Conservation (phyloP, 345 rosid genomes). For the Noccaea caerulescens region DNA sequence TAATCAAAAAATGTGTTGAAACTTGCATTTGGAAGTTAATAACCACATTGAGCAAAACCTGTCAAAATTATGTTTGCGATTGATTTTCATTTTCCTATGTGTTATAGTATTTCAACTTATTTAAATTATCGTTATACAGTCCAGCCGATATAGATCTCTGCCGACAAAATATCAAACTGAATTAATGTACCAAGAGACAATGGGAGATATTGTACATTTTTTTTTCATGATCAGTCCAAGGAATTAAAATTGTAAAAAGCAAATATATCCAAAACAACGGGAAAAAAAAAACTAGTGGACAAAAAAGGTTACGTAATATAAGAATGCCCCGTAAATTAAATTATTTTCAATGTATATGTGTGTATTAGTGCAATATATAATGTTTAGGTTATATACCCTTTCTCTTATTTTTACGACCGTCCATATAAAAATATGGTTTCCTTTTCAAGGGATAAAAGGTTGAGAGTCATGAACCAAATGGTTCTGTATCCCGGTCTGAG, state of each 20-base stretch:
- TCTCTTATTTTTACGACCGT: conserved; percentile 33
- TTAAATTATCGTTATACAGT: neutral
- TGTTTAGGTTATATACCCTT: conserved; percentile 5
- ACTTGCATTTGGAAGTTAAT: neutral
- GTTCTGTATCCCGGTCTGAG: conserved; percentile 59
- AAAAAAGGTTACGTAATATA: conserved; percentile 6
- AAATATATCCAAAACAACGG: neutral
- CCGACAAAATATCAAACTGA: conserved; percentile 5
- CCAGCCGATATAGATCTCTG: neutral
- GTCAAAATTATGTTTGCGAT: neutral
- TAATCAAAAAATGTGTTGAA: neutral
- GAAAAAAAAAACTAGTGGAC: neutral
- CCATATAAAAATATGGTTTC: neutral
- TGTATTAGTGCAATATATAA: neutral
- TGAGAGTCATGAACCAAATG: conserved; percentile 72
- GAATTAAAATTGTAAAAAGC: conserved; percentile 25
- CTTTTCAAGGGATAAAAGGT: conserved; percentile 58
- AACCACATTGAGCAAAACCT: neutral
- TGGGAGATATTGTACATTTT: conserved; percentile 28
- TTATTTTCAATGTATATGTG: conserved; percentile 25
- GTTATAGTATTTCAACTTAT: neutral
- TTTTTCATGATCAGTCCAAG: conserved; percentile 33
- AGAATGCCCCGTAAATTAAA: conserved; percentile 22
- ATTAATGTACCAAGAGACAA: conserved; percentile 11
- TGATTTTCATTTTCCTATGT: neutral